Base-by-base conservation (phyloP, 2,329 filamentous ascomycete genomes). In the Hypoxylon sp. region DNA sequence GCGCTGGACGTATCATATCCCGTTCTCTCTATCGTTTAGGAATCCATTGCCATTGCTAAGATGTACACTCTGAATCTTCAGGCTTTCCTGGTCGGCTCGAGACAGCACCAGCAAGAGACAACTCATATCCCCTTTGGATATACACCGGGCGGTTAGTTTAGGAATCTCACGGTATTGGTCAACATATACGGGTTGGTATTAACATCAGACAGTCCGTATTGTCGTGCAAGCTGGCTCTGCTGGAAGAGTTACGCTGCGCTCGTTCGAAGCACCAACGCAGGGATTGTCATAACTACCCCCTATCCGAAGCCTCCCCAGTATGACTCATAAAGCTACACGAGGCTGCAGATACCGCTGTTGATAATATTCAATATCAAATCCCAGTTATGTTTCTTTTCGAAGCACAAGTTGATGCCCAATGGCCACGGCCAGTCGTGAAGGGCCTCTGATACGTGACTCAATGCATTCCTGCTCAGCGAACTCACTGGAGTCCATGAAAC, bases 381-480 rank as follows among this genome's bases (percentile, higher is more conserved):
- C 29, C 51, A 46, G 45, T 9, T 53, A 52, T 41, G 27, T 56
- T 60, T 58, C 45, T 37, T 14, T 29, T 34, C n/a, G 34, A 14
- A 54, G 41, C 34, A 53, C 37, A 23, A 57, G 46, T 63, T 63
- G 64, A 56, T 63, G 51, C 64, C 61, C 48, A 50, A 65, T 53
- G 12, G 46, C 37, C 50, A 65, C 50, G 25, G 19, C 43, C 14
- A 45, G 47, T 37, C 19, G 48, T 43, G 25, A 54, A 23, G 16
- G n/a, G 12, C 34, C 8, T 37, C 61, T 63, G 43, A 12, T 54
- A 58, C 57, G 58, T 57, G 19, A 61, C 19, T 8, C 23, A 51
- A 48, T 63, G 30, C 45, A 50, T 52, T 41, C 21, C 39, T 25
- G 29, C 27, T 48, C 48, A 39, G 23, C 37, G 48, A 41, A 29